A percentile compares a stretch with the other conserved stretches of the same genome.
phyloP scores from a whole-genome alignment of 2,329 filamentous ascomycete species.

The Calonectria henricotiae region DNA sequence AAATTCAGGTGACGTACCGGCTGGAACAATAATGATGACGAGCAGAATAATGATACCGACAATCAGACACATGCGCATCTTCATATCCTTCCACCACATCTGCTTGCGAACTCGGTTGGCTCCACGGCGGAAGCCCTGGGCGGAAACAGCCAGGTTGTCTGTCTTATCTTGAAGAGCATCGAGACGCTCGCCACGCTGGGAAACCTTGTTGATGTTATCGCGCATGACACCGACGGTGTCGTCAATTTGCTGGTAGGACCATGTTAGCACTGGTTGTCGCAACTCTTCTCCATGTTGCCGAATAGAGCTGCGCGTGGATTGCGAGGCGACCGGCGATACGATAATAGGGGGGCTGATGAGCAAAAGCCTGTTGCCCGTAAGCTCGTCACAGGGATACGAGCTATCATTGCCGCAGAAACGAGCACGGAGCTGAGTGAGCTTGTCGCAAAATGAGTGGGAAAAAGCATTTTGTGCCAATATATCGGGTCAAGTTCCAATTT shows the following conservation, averaged over 20 bases:
- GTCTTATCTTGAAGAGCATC: slow-evolving; percentile 95
- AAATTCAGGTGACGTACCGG: slow-evolving; percentile 72
- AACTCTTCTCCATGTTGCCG: not conserved
- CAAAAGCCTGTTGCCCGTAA: slow-evolving; percentile 5
- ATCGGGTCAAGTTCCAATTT: not conserved
- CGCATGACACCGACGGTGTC: slow-evolving; percentile 96
- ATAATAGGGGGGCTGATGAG: slow-evolving; percentile 12
- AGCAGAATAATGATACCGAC: slow-evolving; percentile 92
- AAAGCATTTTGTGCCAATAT: not conserved
- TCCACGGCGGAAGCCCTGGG: slow-evolving; percentile 95
- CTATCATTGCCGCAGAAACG: slow-evolving; percentile 16
- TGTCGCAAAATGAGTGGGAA: slow-evolving; percentile 20
- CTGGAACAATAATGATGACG: slow-evolving; percentile 93
- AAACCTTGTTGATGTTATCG: slow-evolving; percentile 97
- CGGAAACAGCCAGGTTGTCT: slow-evolving; percentile 92
- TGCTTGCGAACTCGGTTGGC: slow-evolving; percentile 97
- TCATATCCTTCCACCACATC: slow-evolving; percentile 99
- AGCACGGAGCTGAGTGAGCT: slow-evolving; percentile 3
- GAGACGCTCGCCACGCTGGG: slow-evolving; percentile 90
- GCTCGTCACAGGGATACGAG: slow-evolving; percentile 20
- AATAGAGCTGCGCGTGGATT: slow-evolving; percentile 18
- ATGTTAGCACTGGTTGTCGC: slow-evolving; percentile 40
- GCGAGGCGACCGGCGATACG: slow-evolving; percentile 13
- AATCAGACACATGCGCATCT: slow-evolving; percentile 99
- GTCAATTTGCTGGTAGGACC: slow-evolving; percentile 86